Evolutionary conservation across 176 grass and related monocot species (phyloP).

Genomic region (Alloteropsis semialata): DNA sequence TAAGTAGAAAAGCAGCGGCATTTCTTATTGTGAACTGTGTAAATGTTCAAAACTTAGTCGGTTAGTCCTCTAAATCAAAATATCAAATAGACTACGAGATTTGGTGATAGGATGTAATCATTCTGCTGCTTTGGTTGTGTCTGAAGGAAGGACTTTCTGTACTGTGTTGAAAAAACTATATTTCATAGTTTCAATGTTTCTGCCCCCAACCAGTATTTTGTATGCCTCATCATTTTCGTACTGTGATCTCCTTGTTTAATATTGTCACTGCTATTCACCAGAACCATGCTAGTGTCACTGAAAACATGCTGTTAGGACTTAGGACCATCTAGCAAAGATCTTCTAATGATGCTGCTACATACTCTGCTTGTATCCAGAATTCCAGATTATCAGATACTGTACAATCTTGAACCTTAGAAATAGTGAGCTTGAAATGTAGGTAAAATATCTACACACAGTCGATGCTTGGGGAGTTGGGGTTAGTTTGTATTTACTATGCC

Average conservation of each 20-base stretch:
- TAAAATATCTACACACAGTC: background rate
- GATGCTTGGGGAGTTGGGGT: background rate
- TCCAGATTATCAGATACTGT: background rate
- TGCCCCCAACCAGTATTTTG: background rate
- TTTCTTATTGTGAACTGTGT: background rate
- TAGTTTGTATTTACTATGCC: slow-evolving; percentile 25
- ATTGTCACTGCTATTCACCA: background rate
- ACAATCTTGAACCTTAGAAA: slow-evolving; percentile 30
- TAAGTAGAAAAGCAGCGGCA: slow-evolving; percentile 33
- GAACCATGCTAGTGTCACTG: background rate
- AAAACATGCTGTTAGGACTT: slow-evolving; percentile 7
- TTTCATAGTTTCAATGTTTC: background rate
- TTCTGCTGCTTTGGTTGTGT: background rate
- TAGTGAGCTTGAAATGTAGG: background rate
- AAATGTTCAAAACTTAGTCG: background rate
- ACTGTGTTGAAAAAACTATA: background rate
- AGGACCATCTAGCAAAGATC: slow-evolving; percentile 1
- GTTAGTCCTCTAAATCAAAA: background rate
- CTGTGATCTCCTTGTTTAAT: background rate
- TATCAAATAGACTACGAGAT: background rate
- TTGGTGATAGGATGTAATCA: background rate
- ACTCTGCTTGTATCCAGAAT: background rate
- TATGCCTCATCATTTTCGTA: background rate
- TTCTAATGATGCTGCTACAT: background rate
- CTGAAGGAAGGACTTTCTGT: background rate